phyloP scores from a whole-genome alignment of 2,329 filamentous ascomycete species.

The Akanthomyces muscarius region DNA sequence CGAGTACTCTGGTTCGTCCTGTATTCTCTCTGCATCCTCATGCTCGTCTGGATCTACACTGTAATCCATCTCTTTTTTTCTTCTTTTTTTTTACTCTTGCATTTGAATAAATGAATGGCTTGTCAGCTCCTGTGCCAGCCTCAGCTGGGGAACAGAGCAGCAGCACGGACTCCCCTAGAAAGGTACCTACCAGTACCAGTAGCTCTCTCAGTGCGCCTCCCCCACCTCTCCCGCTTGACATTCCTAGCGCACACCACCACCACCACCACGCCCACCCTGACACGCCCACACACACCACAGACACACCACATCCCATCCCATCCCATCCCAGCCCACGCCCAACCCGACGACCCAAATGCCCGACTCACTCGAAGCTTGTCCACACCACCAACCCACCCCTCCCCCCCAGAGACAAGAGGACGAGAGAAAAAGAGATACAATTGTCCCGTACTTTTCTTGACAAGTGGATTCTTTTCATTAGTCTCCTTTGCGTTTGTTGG shows the following conservation, averaged over 20 bases:
- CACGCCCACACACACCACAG: not conserved
- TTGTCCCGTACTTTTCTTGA: not conserved
- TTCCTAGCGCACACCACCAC: not conserved
- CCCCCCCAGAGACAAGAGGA: not conserved
- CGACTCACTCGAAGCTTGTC: constrained; percentile 1
- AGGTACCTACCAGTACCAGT: no score
- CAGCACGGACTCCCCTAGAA: no score
- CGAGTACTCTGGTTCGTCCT: no score
- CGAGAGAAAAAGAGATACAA: not conserved
- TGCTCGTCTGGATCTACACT: no score
- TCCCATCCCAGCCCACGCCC: not conserved
- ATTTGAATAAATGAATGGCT: no score
- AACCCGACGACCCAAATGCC: not conserved
- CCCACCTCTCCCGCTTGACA: constrained; percentile 7
- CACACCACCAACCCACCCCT: not conserved
- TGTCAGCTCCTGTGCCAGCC: no score
- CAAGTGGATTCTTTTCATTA: not conserved
- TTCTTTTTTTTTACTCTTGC: not conserved
- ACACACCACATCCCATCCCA: constrained; percentile 1
- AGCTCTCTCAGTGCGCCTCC: not conserved
- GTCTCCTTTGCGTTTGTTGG: not conserved
- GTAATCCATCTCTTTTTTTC: no score
- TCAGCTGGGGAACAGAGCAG: no score
- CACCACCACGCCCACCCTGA: not conserved
- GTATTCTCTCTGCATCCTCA: no score